Conservation (phyloP, 805 yeast genomes). For the Metahyphopichia silvanorum region DNA sequence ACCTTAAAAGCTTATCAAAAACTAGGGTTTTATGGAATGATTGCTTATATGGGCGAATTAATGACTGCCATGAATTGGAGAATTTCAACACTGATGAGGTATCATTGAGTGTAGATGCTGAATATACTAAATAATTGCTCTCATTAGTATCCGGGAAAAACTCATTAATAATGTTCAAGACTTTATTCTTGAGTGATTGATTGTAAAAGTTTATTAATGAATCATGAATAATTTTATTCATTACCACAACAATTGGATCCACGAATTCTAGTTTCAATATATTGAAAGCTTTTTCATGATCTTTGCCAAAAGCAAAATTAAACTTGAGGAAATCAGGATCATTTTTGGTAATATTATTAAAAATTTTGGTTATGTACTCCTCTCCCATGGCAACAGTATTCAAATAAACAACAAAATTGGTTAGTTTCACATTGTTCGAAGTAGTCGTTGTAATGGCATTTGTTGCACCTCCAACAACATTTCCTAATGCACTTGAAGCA, state of each 20-base stretch:
- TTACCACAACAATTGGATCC: constrained; percentile 27
- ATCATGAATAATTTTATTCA: constrained; percentile 40
- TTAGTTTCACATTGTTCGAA: constrained; percentile 46
- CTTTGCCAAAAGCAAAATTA: constrained; percentile 36
- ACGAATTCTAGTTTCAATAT: constrained; percentile 29
- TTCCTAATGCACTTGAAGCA: constrained; percentile 43
- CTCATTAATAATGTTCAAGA: constrained; percentile 42
- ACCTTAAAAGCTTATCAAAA: constrained; percentile 45
- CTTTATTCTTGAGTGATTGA: constrained; percentile 43
- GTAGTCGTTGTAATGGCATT: constrained; percentile 11
- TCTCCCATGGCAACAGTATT: constrained; percentile 70
- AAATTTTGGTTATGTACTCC: constrained; percentile 52
- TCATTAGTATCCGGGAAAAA: constrained; percentile 36
- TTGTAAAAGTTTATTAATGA: constrained; percentile 48
- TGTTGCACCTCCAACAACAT: constrained; percentile 33
- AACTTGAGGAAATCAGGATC: constrained; percentile 17
- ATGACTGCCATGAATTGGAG: constrained; percentile 57
- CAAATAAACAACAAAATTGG: constrained; percentile 61
- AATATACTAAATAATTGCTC: constrained; percentile 26
- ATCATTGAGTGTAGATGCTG: constrained; percentile 26
- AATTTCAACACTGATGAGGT: constrained; percentile 44
- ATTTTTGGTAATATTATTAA: constrained; percentile 37
- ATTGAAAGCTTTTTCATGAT: constrained; percentile 26
- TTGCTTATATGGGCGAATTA: constrained; percentile 64
- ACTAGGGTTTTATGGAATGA: constrained; percentile 50